These are phyloP conservation scores for Leccinellum rugosiceps DNA, from an alignment of 768 basidiomycete genomes.

Conservation along the genomic window DNA sequence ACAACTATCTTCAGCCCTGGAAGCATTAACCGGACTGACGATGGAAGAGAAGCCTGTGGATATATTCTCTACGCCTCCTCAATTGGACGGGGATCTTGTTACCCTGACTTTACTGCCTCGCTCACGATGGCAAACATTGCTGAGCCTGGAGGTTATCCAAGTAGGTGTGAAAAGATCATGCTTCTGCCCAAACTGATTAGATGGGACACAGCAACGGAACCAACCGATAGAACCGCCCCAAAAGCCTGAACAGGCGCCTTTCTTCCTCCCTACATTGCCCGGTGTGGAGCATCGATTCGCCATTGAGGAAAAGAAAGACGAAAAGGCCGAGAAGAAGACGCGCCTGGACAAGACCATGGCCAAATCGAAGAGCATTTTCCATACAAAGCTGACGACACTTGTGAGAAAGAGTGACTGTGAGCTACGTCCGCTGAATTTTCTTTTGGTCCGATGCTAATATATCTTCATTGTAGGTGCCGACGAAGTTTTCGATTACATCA, in stretches of 20 bases:
- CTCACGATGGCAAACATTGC: constrained; percentile 93
- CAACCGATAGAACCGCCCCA: constrained; percentile 96
- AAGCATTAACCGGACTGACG: constrained; percentile 63
- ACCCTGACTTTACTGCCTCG: constrained; percentile 91
- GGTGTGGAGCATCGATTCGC: constrained; percentile 86
- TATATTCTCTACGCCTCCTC: constrained; percentile 81
- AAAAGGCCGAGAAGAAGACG: constrained; percentile 40
- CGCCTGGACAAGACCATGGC: constrained; percentile 51
- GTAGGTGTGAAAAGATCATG: constrained; percentile 38
- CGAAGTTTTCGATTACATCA: constrained; percentile 77
- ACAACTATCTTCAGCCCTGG: constrained; percentile 47
- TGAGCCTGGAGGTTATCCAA: constrained; percentile 93
- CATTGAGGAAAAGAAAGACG: constrained; percentile 40
- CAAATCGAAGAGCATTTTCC: constrained; percentile 65
- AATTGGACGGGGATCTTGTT: constrained; percentile 86
- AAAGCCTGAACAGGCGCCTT: constrained; percentile 91
- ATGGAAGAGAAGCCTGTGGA: constrained; percentile 61
- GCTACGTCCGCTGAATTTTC: constrained; percentile 29
- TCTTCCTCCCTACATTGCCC: constrained; percentile 92
- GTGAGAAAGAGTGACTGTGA: constrained; percentile 63
- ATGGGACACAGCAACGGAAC: constrained; percentile 70
- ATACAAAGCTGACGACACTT: constrained; percentile 58
- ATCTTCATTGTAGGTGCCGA: constrained; percentile 53
- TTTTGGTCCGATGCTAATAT: constrained; percentile 4
- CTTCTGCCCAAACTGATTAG: neutral